These are phyloP conservation scores for Thalassiosira livingstoniorum DNA, from an alignment of 352 stramenopile genomes.

Conservation along the genomic window DNA sequence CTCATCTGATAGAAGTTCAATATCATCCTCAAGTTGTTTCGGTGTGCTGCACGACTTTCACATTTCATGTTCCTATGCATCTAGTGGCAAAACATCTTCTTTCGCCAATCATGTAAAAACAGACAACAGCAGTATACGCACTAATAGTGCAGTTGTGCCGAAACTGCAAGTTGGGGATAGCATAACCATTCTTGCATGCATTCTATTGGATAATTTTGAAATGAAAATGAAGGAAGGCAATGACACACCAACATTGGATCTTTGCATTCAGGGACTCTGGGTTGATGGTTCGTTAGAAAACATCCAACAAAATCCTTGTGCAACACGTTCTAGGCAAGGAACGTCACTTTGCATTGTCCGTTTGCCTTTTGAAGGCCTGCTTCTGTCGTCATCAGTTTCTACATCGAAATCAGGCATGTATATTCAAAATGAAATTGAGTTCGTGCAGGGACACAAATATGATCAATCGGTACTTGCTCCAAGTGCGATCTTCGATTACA, in stretches of 20 bases:
- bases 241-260: constrained; percentile 28
- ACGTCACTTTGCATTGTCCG: constrained; percentile 36
- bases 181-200: constrained; percentile 50
- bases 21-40: neutral
- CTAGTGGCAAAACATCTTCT: neutral
- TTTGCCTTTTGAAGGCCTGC: constrained; percentile 32
- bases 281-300: constrained; percentile 21
- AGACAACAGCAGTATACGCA: constrained; percentile 36
- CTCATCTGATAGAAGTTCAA: neutral
- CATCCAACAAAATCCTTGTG: neutral
- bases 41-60: constrained; percentile 48
- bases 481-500: constrained; percentile 52
- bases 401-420: constrained; percentile 15
- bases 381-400: constrained; percentile 17
- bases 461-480: constrained; percentile 6
- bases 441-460: neutral
- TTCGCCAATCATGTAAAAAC: neutral
- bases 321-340: constrained; percentile 27
- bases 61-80: constrained; percentile 39
- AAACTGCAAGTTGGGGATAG: constrained; percentile 39
- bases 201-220: constrained; percentile 36
- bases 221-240: constrained; percentile 8
- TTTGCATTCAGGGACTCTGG: constrained; percentile 53
- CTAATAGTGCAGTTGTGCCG: constrained; percentile 44
- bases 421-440: constrained; percentile 51